Conservation (phyloP, 257 asterid genomes). For the Coffea eugenioides region DNA sequence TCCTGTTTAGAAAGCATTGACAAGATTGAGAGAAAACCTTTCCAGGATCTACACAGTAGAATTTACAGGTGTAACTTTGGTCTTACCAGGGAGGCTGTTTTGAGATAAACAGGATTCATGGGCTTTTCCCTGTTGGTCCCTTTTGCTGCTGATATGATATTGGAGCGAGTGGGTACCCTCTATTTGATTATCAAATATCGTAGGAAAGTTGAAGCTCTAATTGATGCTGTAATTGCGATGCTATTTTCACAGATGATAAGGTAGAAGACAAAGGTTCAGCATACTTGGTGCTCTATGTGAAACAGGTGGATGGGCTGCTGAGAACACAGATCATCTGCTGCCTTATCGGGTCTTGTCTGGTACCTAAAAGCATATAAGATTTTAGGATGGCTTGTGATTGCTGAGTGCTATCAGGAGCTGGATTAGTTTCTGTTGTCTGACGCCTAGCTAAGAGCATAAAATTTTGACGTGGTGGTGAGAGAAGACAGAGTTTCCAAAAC, state of each 20-base stretch:
- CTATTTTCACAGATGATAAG: background rate
- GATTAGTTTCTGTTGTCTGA: too few species aligned
- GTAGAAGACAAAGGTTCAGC: background rate
- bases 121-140: background rate
- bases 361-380: too few species aligned
- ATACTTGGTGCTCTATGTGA: background rate
- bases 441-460: too few species aligned
- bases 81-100: background rate
- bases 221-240: background rate
- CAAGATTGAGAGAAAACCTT: background rate
- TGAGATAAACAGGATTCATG: background rate
- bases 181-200: background rate
- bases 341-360: background rate
- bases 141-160: background rate
- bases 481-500: too few species aligned
- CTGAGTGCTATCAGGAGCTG: too few species aligned
- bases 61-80: background rate
- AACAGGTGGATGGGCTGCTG: background rate
- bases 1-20: background rate
- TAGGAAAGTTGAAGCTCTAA: background rate
- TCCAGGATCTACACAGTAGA: background rate
- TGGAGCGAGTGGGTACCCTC: background rate
- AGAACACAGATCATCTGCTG: background rate
- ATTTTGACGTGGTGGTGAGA: too few species aligned
- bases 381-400: background rate